phyloP scores from a whole-genome alignment of 1,284 basidiomycete species.

The Earliella scabrosa region DNA sequence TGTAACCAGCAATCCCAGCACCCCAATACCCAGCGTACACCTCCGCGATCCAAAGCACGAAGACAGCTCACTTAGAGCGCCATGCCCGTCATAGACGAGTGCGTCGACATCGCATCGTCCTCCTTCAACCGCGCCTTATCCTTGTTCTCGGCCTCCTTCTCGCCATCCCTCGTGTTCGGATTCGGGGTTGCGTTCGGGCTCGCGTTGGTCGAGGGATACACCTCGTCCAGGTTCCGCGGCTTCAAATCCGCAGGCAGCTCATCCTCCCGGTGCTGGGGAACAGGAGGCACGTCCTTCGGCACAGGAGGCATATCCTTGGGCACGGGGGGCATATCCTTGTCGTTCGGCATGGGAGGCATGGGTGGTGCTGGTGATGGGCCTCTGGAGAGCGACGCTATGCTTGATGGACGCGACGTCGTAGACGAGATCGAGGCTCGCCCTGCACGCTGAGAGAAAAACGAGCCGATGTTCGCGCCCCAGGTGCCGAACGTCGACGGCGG shows the following conservation, averaged over 20 bases:
- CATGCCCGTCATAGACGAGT: constrained; percentile 23
- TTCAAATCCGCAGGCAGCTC: constrained; percentile 10
- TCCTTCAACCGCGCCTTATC: constrained; percentile 15
- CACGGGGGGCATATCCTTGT: constrained; percentile 16
- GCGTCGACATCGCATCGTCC: constrained; percentile 24
- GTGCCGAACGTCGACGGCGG: constrained; percentile 41
- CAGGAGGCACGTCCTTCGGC: constrained; percentile 16
- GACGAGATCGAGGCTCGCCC: constrained; percentile 39
- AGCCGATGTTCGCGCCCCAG: constrained; percentile 66
- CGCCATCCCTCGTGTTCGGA: neutral
- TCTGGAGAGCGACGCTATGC: constrained; percentile 12
- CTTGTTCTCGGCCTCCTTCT: constrained; percentile 4
- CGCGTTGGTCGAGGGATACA: no score
- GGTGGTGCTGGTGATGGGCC: constrained; percentile 21
- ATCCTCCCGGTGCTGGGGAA: neutral
- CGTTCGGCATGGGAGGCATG: constrained; percentile 3
- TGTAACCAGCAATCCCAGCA: neutral
- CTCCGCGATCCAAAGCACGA: neutral
- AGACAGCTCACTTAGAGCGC: constrained; percentile 14
- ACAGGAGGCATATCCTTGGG: constrained; percentile 15
- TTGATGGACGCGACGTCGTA: constrained; percentile 12
- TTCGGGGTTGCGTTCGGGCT: no score
- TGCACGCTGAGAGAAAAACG: constrained; percentile 53
- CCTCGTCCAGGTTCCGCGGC: constrained; percentile 26
- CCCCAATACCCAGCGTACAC: no score